Evolutionary conservation across 352 stramenopile species (phyloP), one percentile per base, ranked within the genome.

Genomic region (Achlya hypogyna): DNA sequence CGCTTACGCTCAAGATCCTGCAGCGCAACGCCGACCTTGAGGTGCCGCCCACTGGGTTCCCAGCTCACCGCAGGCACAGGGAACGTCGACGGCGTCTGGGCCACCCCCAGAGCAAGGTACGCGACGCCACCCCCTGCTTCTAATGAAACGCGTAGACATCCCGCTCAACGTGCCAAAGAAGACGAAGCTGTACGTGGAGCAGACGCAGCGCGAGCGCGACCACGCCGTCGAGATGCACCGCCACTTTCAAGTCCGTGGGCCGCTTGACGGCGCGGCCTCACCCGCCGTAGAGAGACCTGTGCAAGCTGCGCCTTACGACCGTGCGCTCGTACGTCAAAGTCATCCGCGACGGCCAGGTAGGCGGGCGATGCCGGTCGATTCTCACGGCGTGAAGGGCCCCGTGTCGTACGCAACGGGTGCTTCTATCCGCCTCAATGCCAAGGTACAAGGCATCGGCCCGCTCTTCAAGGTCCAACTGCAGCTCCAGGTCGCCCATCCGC

Each of bases 101-200:
- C 86, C 86, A 23, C 88, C 88, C 1, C 80, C 87, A 22, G 89
- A 97, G 72, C 88, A 97, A 84, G 42, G 31, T 47, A 23, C 28
- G n/a, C 8, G 1, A 34, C 4, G 0, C 32, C 4, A 45, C 22
- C 12, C 22, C 51, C 27, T 59, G 4, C 8, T 16, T 27, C 29
- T 28, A 59, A 25, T n/a, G 53, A 51, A 31, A 34, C 34, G 12
- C 28, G 27, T 58, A 51, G 90, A 97, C 49, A 95, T 96, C 25
- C 88, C 88, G 4, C 78, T 97, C 22, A 91, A 96, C 42, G 91
- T 97, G 29, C 90, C 90, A 0, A 96, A 96, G 75, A 97, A 97
- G 58, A 97, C 91, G n/a, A 95, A 95, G 35, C 69, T 97, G 52
- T 97, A 96, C 69, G 88, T 97, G 27, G 91, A 97, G 66, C 88